These are phyloP conservation scores for Fusarium chaquense DNA, from an alignment of 2,329 filamentous ascomycete genomes.

Conservation along the genomic window DNA sequence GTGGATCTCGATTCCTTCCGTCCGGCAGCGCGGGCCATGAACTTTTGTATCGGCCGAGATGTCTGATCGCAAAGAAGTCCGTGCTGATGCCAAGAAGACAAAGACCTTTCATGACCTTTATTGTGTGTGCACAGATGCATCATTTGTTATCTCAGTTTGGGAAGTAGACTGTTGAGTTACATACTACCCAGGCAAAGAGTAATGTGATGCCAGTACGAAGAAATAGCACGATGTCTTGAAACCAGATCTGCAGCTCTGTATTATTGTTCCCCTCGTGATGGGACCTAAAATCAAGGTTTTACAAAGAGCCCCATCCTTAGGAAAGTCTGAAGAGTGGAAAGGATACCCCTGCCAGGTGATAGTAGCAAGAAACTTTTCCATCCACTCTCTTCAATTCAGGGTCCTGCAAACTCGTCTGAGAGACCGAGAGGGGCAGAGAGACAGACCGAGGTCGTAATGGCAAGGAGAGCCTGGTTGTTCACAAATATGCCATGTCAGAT, in stretches of 20 bases:
- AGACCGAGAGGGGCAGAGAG: background rate
- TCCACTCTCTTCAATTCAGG: background rate
- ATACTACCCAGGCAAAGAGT: background rate
- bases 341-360: background rate
- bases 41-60: slow-evolving; percentile 5
- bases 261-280: background rate
- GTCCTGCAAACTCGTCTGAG: background rate
- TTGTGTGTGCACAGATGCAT: background rate
- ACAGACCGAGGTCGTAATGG: background rate
- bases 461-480: background rate
- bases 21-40: background rate
- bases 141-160: too few species aligned
- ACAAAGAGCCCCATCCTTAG: background rate
- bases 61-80: background rate
- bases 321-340: background rate
- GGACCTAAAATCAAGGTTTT: background rate
- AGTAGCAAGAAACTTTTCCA: background rate
- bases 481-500: background rate
- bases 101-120: background rate
- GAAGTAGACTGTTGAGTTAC: too few species aligned
- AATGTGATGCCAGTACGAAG: background rate
- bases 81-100: background rate
- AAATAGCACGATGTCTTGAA: background rate
- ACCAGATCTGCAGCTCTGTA: background rate
- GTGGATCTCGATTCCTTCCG: background rate